Evolutionary conservation across 371 early-diverging fungal genomes (phyloP).

Genomic region (Dichotomocladium elegans): DNA sequence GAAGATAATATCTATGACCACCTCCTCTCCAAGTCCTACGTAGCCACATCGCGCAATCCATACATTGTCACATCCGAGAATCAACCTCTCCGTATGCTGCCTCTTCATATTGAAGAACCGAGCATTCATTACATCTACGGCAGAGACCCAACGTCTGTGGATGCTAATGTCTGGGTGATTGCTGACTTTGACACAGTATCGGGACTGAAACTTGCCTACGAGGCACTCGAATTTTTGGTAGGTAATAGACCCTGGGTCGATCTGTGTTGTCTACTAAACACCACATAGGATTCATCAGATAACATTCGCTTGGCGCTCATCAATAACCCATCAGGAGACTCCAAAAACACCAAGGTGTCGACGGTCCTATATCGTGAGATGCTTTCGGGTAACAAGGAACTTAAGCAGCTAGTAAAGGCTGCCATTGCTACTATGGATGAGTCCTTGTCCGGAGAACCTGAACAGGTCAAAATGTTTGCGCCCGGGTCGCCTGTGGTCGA

Average conservation of each 20-base stretch:
- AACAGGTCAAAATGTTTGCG: slow-evolving; percentile 16
- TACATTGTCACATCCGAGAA: slow-evolving; percentile 58
- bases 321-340: slow-evolving; percentile 24
- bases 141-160: slow-evolving; percentile 15
- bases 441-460: slow-evolving; percentile 10
- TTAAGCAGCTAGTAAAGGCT: slow-evolving; percentile 4
- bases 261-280: no score
- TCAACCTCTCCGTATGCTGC: slow-evolving; percentile 43
- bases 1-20: slow-evolving; percentile 63
- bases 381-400: background rate
- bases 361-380: slow-evolving; percentile 10
- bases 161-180: slow-evolving; percentile 43
- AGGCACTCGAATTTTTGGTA: slow-evolving; percentile 43
- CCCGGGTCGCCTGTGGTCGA: slow-evolving; percentile 39
- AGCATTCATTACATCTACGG: background rate
- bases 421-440: background rate
- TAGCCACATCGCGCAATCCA: slow-evolving; percentile 58
- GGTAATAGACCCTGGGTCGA: slow-evolving; percentile 1
- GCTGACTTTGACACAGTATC: slow-evolving; percentile 51
- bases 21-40: slow-evolving; percentile 58
- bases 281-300: slow-evolving; percentile 14
- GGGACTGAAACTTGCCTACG: slow-evolving; percentile 48
- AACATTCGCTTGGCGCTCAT: slow-evolving; percentile 46
- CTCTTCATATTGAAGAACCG: slow-evolving; percentile 6
- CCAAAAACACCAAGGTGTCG: slow-evolving; percentile 6